Evolutionary conservation across 495 filamentous ascomycete species (phyloP).

Genomic region (Trichoderma orchidacearum): DNA sequence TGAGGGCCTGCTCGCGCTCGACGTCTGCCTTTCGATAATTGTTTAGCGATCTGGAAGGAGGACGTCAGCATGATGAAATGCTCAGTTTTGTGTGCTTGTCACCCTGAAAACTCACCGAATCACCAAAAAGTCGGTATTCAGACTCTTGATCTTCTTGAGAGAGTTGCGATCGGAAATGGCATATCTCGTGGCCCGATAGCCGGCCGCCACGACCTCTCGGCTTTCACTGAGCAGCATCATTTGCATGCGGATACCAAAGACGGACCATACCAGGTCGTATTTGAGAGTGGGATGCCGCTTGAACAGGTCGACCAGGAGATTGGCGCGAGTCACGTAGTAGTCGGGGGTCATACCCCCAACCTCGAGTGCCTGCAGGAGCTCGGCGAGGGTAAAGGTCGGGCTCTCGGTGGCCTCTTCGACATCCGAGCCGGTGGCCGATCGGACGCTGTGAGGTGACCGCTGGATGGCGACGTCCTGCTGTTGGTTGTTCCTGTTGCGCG

Average conservation of each 20-base stretch:
- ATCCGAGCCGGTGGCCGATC: constrained; percentile 39
- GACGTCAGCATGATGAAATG: not conserved
- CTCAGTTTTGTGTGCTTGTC: not conserved
- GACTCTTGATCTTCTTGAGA: constrained; percentile 67
- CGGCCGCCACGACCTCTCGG: constrained; percentile 88
- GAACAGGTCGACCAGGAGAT: constrained; percentile 83
- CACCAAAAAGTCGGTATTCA: constrained; percentile 87
- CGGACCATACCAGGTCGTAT: constrained; percentile 88
- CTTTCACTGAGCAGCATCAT: constrained; percentile 90
- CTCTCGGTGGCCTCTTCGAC: constrained; percentile 66
- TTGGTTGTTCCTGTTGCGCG: constrained; percentile 49
- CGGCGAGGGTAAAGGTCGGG: constrained; percentile 77
- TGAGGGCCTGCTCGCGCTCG: constrained; percentile 90
- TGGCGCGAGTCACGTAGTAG: constrained; percentile 87
- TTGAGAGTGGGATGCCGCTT: constrained; percentile 86
- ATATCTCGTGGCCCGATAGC: constrained; percentile 85
- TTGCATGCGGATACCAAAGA: constrained; percentile 86
- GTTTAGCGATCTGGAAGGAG: constrained; percentile 52
- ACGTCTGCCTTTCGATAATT: constrained; percentile 94
- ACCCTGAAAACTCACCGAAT: constrained; percentile 40
- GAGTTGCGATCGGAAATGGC: constrained; percentile 86
- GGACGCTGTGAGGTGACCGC: constrained; percentile 49
- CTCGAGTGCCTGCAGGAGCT: constrained; percentile 79
- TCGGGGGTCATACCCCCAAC: constrained; percentile 75
- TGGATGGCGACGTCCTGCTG: constrained; percentile 43